A percentile compares a stretch with the other conserved stretches of the same genome.
These are phyloP conservation scores for Globisporangium uncinulatum DNA, from an alignment of 352 stramenopile genomes.

Conservation along the genomic window DNA sequence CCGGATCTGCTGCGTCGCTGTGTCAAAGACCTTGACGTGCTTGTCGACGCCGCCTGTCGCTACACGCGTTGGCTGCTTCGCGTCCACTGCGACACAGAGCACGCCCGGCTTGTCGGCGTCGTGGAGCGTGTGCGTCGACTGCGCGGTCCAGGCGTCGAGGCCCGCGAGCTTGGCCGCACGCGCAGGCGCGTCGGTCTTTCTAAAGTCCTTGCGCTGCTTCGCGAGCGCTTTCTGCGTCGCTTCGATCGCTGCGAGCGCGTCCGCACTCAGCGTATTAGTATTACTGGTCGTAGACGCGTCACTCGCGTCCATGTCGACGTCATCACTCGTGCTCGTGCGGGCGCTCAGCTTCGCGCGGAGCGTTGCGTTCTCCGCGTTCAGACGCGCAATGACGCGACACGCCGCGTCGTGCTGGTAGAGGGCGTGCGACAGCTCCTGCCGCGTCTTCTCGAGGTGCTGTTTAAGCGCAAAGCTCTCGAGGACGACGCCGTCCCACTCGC, in stretches of 20 bases:
- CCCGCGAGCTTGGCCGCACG: conserved; percentile 31
- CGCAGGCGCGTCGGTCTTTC: conserved; percentile 53
- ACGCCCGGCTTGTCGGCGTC: conserved; percentile 69
- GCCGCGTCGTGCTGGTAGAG: conserved; percentile 97
- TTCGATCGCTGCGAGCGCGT: conserved; percentile 50
- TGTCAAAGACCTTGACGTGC: conserved; percentile 78
- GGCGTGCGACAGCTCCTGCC: conserved; percentile 90
- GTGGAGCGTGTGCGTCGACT: conserved; percentile 63
- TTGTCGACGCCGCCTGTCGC: conserved; percentile 83
- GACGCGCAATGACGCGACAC: conserved; percentile 91
- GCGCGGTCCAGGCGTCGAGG: conserved; percentile 25
- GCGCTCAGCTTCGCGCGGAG: conserved; percentile 31
- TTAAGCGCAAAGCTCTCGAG: conserved; percentile 94
- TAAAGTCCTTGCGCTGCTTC: conserved; percentile 69
- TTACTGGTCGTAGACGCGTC: neutral
- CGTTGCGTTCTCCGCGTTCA: conserved; percentile 75
- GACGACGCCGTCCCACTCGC: conserved; percentile 92
- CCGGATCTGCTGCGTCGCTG: conserved; percentile 56
- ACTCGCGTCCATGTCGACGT: conserved; percentile 40
- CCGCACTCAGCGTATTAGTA: conserved; percentile 19
- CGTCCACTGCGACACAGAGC: conserved; percentile 51
- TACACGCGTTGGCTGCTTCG: conserved; percentile 39
- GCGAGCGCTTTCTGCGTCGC: conserved; percentile 64
- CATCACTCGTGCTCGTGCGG: conserved; percentile 20
- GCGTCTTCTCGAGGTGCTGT: conserved; percentile 92